Conservation (phyloP, 2,329 filamentous ascomycete species). For the Cordyceps farinosa region DNA sequence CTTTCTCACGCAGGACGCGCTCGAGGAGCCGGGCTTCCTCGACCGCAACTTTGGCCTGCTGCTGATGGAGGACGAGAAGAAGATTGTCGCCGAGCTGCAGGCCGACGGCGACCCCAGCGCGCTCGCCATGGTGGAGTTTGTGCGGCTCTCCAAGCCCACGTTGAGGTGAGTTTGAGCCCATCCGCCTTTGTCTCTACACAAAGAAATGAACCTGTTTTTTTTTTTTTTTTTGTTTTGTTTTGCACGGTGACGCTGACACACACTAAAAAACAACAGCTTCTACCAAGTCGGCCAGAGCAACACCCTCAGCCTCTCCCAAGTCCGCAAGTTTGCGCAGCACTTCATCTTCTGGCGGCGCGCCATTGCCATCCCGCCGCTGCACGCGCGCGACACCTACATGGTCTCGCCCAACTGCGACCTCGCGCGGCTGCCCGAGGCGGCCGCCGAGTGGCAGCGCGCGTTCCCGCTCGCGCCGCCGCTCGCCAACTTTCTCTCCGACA, state of each 20-base stretch:
- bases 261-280: conserved; percentile 39
- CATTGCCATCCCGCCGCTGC: conserved; percentile 84
- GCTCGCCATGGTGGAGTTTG: conserved; percentile 75
- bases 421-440: conserved; percentile 64
- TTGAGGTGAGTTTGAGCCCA: conserved; percentile 44
- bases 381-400: conserved; percentile 86
- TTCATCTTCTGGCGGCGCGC: conserved; percentile 95
- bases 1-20: conserved; percentile 64
- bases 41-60: conserved; percentile 86
- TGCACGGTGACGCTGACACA: background rate
- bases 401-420: conserved; percentile 87
- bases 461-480: conserved; percentile 83
- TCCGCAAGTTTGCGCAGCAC: conserved; percentile 85
- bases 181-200: no score
- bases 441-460: conserved; percentile 66
- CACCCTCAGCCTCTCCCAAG: conserved; percentile 71
- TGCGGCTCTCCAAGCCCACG: conserved; percentile 67
- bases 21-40: conserved; percentile 63
- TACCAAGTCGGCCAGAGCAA: conserved; percentile 68
- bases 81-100: conserved; percentile 70
- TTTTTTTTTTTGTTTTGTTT: no score
- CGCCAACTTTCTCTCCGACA: conserved; percentile 78
- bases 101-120: conserved; percentile 73
- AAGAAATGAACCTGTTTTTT: no score
- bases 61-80: conserved; percentile 76